These are phyloP conservation scores for Aureobasidium zeae DNA, from an alignment of 2,329 filamentous ascomycete genomes.

Conservation along the genomic window DNA sequence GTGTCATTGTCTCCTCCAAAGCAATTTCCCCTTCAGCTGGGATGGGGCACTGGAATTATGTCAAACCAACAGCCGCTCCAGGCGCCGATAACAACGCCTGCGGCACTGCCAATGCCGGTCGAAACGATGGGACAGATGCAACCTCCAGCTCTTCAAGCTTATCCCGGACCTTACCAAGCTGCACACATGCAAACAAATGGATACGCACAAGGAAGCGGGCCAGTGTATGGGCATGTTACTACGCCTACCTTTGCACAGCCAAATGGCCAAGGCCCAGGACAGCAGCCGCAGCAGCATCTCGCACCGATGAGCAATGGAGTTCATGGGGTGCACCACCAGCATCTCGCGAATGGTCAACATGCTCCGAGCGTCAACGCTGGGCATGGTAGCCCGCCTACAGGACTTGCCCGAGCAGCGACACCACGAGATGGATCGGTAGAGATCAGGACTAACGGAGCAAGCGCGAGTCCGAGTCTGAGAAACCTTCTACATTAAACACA, in stretches of 20 bases:
- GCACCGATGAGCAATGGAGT: slow-evolving; percentile 5
- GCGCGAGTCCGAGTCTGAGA: slow-evolving; percentile 40
- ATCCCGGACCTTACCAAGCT: slow-evolving; percentile 19
- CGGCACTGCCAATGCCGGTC: slow-evolving; percentile 20
- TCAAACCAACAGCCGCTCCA: slow-evolving; percentile 1
- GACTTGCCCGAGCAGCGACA: slow-evolving; percentile 19
- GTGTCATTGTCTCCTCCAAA: slow-evolving; percentile 22
- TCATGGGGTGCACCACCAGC: slow-evolving; percentile 12
- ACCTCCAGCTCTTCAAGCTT: slow-evolving; percentile 16
- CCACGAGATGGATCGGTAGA: slow-evolving; percentile 22
- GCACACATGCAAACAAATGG: slow-evolving; percentile 4
- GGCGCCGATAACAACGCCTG: not conserved
- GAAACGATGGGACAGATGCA: slow-evolving; percentile 16
- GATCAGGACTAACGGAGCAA: slow-evolving; percentile 27
- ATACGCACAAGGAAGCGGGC: not conserved
- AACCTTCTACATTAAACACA: slow-evolving; percentile 38
- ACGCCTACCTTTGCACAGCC: slow-evolving; percentile 2
- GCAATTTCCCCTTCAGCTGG: slow-evolving; percentile 22
- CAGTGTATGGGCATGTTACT: not conserved
- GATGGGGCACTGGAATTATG: slow-evolving; percentile 8
- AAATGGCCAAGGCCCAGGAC: not conserved
- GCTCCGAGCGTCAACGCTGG: not conserved
- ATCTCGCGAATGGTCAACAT: slow-evolving; percentile 4
- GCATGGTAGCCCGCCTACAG: slow-evolving; percentile 7
- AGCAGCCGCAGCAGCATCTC: slow-evolving; percentile 13